Conservation (phyloP, 2,329 filamentous ascomycete species). For the Gaeumannomyces sp. region DNA sequence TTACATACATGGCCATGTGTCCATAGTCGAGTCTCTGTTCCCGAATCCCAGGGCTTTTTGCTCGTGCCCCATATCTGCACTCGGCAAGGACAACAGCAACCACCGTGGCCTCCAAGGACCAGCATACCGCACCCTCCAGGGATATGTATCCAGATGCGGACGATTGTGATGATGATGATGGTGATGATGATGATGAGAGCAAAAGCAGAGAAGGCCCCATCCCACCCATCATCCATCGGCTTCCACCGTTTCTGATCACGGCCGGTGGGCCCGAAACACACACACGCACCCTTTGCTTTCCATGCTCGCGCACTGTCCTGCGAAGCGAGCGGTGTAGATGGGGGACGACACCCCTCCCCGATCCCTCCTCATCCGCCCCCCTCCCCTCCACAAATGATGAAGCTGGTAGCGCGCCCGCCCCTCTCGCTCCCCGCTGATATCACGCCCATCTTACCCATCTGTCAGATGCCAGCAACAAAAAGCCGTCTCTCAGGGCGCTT, state of each 20-base stretch:
- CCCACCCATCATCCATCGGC: not conserved
- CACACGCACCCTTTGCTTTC: not conserved
- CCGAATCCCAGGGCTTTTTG: not conserved
- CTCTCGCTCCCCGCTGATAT: not conserved
- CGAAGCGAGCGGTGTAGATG: not conserved
- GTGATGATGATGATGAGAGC: not conserved
- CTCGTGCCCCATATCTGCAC: not conserved
- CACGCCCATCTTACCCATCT: not conserved
- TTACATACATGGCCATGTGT: not conserved
- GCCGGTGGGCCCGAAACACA: not conserved
- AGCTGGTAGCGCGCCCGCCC: not conserved
- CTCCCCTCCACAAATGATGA: not conserved
- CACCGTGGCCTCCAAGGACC: not conserved
- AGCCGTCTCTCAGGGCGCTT: too few species aligned
- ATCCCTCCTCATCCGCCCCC: too few species aligned
- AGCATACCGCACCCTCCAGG: too few species aligned
- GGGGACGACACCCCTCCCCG: too few species aligned
- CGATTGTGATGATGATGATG: not conserved
- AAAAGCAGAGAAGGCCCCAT: not conserved
- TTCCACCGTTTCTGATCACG: not conserved
- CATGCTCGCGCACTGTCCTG: not conserved
- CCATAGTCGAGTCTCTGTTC: too few species aligned
- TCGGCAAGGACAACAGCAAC: not conserved
- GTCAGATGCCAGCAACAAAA: too few species aligned
- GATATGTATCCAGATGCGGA: not conserved